A percentile compares a stretch with the other conserved stretches of the same genome.
Evolutionary conservation across 169 alveolate species (phyloP).

Genomic region (Gregarina niphandrodes): DNA sequence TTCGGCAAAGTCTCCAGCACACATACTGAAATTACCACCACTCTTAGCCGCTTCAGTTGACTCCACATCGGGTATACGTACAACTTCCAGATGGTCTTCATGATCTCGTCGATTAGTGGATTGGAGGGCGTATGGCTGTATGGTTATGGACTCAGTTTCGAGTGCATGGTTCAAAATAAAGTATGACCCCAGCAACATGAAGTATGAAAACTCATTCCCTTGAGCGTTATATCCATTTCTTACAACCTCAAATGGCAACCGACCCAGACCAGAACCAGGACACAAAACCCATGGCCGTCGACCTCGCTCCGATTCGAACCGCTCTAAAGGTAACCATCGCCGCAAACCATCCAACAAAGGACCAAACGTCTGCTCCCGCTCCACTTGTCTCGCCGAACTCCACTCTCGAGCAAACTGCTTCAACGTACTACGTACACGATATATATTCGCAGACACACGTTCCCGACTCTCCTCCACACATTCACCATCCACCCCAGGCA

Average conservation of each 20-base stretch:
- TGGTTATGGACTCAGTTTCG: constrained; percentile 21
- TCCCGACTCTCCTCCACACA: too few species aligned
- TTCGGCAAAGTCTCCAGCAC: constrained; percentile 88
- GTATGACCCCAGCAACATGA: constrained; percentile 66
- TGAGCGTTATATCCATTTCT: constrained; percentile 76
- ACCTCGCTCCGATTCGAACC: constrained; percentile 1
- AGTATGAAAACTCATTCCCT: constrained; percentile 88
- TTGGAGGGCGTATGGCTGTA: constrained; percentile 48
- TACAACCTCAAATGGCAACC: constrained; percentile 84
- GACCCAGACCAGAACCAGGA: constrained; percentile 89
- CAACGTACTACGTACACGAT: constrained; percentile 66
- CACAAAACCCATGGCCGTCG: constrained; percentile 34
- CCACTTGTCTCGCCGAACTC: constrained; percentile 69
- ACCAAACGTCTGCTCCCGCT: constrained; percentile 66
- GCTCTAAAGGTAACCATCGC: constrained; percentile 33
- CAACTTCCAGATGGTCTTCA: constrained; percentile 52
- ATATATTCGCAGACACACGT: too few species aligned
- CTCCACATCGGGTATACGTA: constrained; percentile 68
- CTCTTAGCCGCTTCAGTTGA: constrained; percentile 38
- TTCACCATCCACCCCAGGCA: too few species aligned
- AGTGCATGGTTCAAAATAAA: constrained; percentile 45
- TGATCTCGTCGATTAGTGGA: constrained; percentile 42
- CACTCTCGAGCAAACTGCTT: constrained; percentile 81
- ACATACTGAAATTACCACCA: constrained; percentile 68
- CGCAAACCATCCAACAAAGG: constrained; percentile 68